Conservation (phyloP, 1,139 yeast species). For the Yamadazyma pseudoaaseri region DNA sequence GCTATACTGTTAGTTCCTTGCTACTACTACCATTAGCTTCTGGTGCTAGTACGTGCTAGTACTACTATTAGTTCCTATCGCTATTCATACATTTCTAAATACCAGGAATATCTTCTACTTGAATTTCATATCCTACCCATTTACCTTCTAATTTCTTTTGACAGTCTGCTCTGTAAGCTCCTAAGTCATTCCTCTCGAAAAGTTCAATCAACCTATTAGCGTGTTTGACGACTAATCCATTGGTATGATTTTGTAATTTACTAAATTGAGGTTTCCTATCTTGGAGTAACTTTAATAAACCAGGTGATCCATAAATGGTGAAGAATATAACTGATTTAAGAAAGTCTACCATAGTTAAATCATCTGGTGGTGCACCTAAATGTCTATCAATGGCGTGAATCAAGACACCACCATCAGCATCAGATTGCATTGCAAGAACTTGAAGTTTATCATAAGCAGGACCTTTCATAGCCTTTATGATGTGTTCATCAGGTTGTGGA, state of each 20-base stretch:
- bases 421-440: not conserved
- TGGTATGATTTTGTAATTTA: not conserved
- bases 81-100: not conserved
- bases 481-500: not conserved
- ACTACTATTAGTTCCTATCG: too few relatives aligned
- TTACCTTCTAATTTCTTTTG: not conserved
- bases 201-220: not conserved
- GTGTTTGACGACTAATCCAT: not conserved
- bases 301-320: not conserved
- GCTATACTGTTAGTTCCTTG: too few relatives aligned
- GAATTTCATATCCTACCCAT: not conserved
- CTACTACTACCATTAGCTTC: too few relatives aligned
- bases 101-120: not conserved
- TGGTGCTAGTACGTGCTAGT: too few relatives aligned
- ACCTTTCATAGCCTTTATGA: not conserved
- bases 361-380: not conserved
- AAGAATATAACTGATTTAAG: not conserved
- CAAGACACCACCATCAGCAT: not conserved
- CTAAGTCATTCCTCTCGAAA: not conserved
- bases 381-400: not conserved
- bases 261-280: not conserved
- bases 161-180: not conserved
- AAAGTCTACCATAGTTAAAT: not conserved
- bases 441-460: not conserved
- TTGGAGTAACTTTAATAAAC: not conserved